Evolutionary conservation across 495 filamentous ascomycete genomes (phyloP), one percentile per base, ranked within the genome.

Genomic region (Aspergillus ostianus): DNA sequence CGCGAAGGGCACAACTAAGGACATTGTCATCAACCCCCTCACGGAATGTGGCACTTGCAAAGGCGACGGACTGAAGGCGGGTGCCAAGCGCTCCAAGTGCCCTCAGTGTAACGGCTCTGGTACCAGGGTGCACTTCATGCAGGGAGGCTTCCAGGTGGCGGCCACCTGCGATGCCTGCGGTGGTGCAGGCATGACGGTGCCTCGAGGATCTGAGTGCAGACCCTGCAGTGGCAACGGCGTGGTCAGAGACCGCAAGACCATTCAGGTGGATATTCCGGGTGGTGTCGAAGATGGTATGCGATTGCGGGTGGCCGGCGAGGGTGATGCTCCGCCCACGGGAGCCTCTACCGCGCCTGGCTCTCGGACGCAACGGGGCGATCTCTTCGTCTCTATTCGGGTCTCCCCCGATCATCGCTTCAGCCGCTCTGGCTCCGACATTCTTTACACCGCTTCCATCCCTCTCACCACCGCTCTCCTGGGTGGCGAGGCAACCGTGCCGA

Each of bases 271-370:
- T 63, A 96, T 98, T 52, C 94, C 94, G 17, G 90, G 87, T 15
- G 94, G 94, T 62, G 88, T 98, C 36, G 94, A 97, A 64, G 93
- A 98, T 76, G 92, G 94, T 45, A 97, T 97, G 93, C 83, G 89
- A 48, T 71, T 98, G 65, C 82, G 90, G 51, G 80, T 98, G 18
- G 77, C 79, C 47, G 88, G 87, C 6, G 92, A 96, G 69, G 94
- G 94, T 56, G 92, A 98, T 70, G 86, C 90, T 15, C 89, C 94
- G 12, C 80, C 87, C 26, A 90, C 87, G 20, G 89, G 90, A 56
- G 79, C 82, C 8, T 70, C 84, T 8, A 74, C 82, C 7, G 79
- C 83, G 17, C 73, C 85, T 29, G 84, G 84, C 47, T 73, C 83
- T 30, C 77, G 80, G 55, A 85, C 84, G 20, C 74, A 82, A 57